A percentile compares a stretch with the other conserved stretches of the same genome.
Evolutionary conservation across 2,329 filamentous ascomycete genomes (phyloP).

Genomic region (Capronia epimyces): DNA sequence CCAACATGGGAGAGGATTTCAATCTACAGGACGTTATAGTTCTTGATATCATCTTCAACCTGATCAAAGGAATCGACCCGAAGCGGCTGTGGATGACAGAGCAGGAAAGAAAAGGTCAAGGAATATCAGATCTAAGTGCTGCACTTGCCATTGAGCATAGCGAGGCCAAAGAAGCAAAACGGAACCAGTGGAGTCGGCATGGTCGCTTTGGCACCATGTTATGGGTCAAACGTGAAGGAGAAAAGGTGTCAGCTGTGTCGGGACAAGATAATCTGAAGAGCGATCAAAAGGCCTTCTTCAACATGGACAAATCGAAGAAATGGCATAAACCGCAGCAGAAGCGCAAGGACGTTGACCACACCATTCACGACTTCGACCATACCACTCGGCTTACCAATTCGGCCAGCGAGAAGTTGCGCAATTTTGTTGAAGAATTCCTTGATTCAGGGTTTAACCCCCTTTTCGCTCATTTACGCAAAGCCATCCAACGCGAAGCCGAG

Average conservation of each 20-base stretch:
- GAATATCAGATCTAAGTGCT: constrained; percentile 65
- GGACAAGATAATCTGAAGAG: constrained; percentile 80
- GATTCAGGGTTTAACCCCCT: constrained; percentile 93
- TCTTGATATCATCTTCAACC: constrained; percentile 85
- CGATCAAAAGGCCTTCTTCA: constrained; percentile 66
- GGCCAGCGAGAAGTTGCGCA: constrained; percentile 70
- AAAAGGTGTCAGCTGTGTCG: constrained; percentile 77
- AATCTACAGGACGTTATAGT: constrained; percentile 80
- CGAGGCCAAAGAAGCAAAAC: constrained; percentile 72
- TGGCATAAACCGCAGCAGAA: constrained; percentile 73
- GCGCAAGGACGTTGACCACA: constrained; percentile 56
- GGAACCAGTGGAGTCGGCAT: constrained; percentile 76
- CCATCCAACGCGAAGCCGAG: constrained; percentile 82
- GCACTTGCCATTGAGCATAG: constrained; percentile 76
- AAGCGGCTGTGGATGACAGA: constrained; percentile 82
- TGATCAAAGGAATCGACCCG: constrained; percentile 83
- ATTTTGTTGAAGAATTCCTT: constrained; percentile 87
- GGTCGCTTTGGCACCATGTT: constrained; percentile 96
- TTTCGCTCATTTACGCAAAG: constrained; percentile 77
- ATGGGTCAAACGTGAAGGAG: constrained; percentile 84
- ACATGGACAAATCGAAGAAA: constrained; percentile 86
- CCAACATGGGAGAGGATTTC: constrained; percentile 92
- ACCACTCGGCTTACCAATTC: constrained; percentile 63
- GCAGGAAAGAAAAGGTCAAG: constrained; percentile 61
- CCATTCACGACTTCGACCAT: constrained; percentile 67